Conservation (phyloP, 2,329 filamentous ascomycete species). For the Ascochyta pisi region DNA sequence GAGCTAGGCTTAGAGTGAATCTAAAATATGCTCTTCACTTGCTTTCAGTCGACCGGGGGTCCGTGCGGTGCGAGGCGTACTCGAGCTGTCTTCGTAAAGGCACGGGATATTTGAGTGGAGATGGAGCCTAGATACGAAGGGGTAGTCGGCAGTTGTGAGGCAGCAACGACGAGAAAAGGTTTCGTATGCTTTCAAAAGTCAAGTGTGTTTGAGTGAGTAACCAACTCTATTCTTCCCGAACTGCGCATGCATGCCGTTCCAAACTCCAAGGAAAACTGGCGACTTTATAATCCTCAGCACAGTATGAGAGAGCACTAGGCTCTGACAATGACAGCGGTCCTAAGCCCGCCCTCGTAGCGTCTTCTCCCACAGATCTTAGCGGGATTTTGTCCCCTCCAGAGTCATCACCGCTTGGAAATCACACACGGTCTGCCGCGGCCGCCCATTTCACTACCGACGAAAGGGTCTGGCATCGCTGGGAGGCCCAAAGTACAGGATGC, state of each 20-base stretch:
- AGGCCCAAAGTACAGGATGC: not conserved
- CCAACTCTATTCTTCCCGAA: too few species aligned
- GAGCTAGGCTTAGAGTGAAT: slow-evolving; percentile 12
- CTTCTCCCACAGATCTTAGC: too few species aligned
- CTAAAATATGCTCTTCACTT: slow-evolving; percentile 15
- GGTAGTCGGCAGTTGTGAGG: not conserved
- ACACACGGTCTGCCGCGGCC: not conserved
- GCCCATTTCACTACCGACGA: not conserved
- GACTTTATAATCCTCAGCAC: slow-evolving; percentile 15
- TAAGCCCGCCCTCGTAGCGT: slow-evolving; percentile 4
- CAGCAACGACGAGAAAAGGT: not conserved
- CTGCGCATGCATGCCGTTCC: too few species aligned
- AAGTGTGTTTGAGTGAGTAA: not conserved
- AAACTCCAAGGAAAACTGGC: not conserved
- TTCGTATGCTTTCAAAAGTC: not conserved
- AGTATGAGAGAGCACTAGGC: slow-evolving; percentile 11
- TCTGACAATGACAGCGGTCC: slow-evolving; percentile 13
- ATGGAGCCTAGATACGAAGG: not conserved
- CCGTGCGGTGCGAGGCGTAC: slow-evolving; percentile 15
- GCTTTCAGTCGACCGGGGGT: slow-evolving; percentile 8
- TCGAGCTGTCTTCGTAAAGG: slow-evolving; percentile 6
- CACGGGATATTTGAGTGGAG: not conserved
- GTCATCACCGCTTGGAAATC: not conserved
- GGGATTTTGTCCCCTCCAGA: too few species aligned
- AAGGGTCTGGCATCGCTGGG: slow-evolving; percentile 1